phyloP scores from a whole-genome alignment of 805 yeast genomes.

The Clavispora carvajalis region DNA sequence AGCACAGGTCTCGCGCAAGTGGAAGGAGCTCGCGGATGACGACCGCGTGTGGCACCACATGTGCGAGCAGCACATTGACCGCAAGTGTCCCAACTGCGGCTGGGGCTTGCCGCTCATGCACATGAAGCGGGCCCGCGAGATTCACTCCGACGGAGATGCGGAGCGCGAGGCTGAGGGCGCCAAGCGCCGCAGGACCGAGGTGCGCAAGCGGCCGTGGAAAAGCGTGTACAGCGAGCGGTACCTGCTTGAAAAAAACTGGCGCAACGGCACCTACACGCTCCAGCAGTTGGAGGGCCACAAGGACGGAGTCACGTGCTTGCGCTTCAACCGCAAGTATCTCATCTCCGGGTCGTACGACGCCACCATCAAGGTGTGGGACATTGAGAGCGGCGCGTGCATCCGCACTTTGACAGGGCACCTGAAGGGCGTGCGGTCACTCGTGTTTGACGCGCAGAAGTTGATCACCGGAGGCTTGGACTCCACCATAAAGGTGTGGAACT shows the following conservation, averaged over 20 bases:
- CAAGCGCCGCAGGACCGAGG: slow-evolving; percentile 6
- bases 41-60: slow-evolving; percentile 97
- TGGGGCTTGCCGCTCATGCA: slow-evolving; percentile 97
- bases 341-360: slow-evolving; percentile 93
- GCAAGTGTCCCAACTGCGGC: slow-evolving; percentile 96
- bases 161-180: neutral
- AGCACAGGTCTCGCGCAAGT: slow-evolving; percentile 81
- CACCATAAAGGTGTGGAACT: slow-evolving; percentile 94
- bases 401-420: slow-evolving; percentile 84
- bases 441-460: slow-evolving; percentile 82
- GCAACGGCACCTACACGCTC: slow-evolving; percentile 67
- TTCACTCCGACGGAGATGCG: slow-evolving; percentile 10
- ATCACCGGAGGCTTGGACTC: slow-evolving; percentile 90
- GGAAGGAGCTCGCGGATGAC: slow-evolving; percentile 91
- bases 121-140: slow-evolving; percentile 67
- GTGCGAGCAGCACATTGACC: slow-evolving; percentile 97
- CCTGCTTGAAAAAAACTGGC: slow-evolving; percentile 91
- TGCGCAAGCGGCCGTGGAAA: slow-evolving; percentile 79
- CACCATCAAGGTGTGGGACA: slow-evolving; percentile 89
- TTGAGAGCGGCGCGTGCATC: slow-evolving; percentile 69
- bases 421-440: slow-evolving; percentile 79
- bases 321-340: slow-evolving; percentile 67
- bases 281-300: slow-evolving; percentile 73
- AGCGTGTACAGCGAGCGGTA: slow-evolving; percentile 87
- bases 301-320: slow-evolving; percentile 85